Evolutionary conservation across 352 stramenopile genomes (phyloP), one percentile per base, ranked within the genome.

Genomic region (Heterotrichella gracilis): DNA sequence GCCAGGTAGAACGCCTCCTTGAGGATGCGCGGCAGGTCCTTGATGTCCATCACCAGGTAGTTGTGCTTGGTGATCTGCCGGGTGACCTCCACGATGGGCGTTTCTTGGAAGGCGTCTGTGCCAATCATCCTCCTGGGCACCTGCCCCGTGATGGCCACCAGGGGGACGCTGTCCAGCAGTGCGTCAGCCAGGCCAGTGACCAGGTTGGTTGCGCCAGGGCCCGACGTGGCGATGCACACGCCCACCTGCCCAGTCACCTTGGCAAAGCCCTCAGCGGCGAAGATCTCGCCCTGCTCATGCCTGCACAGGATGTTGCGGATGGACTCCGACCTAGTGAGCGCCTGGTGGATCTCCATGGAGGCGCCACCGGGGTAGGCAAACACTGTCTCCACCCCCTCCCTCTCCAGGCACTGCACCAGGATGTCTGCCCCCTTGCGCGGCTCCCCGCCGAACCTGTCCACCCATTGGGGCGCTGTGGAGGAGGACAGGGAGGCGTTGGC

Each of bases 1-100:
- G 88, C 85, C 39, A 95, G 85, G 75, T 92, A 88, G 77, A 94
- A 95, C 4, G 88, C 88, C 73, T 94, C 90, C 70, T 89, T 86
- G 76, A 95, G 89, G 71, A 85, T 87, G 67, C 88, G 82, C 3
- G 88, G 86, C 70, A 95, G 76, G 74, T 95, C 88, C 53, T 89
- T 89, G 21, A 93, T 85, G 75, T 84, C 84, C 69, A 88, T 90
- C 74, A 95, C 89, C 75, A 94, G 85, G 73, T 94, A 87, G 72
- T 90, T 93, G 86, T 86, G 94, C 81, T 95, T 95, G 71, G 87
- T 94, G 73, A 84, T 91, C 22, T 86, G 85, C 19, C 79, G 82
- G 32, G 82, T 90, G 71, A 90, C 75, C 0, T 71, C 72, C 20
- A 75, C 64, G 74, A 75, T 74, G 70, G 75, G 71, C 14, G 82